These are phyloP conservation scores for Cryphonectria parasitica DNA, from an alignment of 2,329 filamentous ascomycete genomes.

Conservation along the genomic window DNA sequence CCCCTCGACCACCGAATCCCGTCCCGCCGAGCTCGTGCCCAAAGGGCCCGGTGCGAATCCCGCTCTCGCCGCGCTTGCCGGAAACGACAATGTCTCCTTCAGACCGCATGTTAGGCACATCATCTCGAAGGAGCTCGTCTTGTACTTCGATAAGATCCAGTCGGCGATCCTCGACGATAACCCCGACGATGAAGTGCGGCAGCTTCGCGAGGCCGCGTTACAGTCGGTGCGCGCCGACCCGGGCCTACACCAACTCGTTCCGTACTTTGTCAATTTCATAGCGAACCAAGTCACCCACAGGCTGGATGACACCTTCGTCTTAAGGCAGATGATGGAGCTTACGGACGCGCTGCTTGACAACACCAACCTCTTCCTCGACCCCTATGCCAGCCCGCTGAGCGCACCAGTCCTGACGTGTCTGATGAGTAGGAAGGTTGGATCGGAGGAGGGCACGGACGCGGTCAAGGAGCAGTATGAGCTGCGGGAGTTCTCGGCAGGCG, in stretches of 20 bases:
- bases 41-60: conserved; percentile 90
- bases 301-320: conserved; percentile 84
- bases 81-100: conserved; percentile 80
- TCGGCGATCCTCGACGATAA: conserved; percentile 85
- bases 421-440: conserved; percentile 78
- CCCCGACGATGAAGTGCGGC: conserved; percentile 73
- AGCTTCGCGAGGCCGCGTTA: conserved; percentile 80
- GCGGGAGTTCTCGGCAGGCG: conserved; percentile 79
- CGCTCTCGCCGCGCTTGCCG: conserved; percentile 79
- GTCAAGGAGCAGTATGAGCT: conserved; percentile 73
- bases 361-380: conserved; percentile 72
- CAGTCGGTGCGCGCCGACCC: conserved; percentile 87
- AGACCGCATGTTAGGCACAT: conserved; percentile 95
- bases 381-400: conserved; percentile 68
- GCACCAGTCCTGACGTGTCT: conserved; percentile 91
- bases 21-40: conserved; percentile 81
- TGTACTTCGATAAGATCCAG: conserved; percentile 97
- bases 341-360: conserved; percentile 85
- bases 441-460: conserved; percentile 55
- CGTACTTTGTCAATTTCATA: conserved; percentile 96
- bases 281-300: conserved; percentile 95
- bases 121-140: conserved; percentile 90
- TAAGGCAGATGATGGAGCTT: conserved; percentile 91
- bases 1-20: conserved; percentile 81
- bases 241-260: conserved; percentile 90